Conservation (phyloP, 768 basidiomycete genomes). For the Xerocomellus dryophilus region DNA sequence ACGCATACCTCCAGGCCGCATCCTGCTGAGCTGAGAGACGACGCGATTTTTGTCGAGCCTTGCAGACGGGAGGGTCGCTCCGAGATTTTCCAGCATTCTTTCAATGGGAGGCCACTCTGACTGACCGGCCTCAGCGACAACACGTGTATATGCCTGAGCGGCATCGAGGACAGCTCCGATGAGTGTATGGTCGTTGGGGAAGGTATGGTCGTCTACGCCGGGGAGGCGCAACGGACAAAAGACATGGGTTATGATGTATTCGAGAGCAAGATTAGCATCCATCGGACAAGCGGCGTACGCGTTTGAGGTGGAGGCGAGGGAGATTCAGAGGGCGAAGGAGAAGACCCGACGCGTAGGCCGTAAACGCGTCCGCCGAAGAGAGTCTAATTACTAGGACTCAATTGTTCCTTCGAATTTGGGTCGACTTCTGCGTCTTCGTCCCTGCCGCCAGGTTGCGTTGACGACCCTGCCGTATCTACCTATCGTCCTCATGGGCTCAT, state of each 20-base stretch:
- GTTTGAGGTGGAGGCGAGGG: too few species aligned
- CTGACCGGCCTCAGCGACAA: not conserved
- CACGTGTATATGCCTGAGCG: conserved; percentile 3
- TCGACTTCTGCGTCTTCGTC: too few species aligned
- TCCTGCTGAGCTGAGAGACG: conserved; percentile 10
- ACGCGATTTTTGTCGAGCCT: not conserved
- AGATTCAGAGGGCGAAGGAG: too few species aligned
- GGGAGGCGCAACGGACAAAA: conserved; percentile 42
- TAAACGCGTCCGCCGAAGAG: too few species aligned
- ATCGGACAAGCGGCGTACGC: too few species aligned
- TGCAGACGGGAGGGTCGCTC: conserved; percentile 5
- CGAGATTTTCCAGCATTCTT: conserved; percentile 25
- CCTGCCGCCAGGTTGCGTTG: too few species aligned
- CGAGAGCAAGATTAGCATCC: not conserved
- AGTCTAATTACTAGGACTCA: too few species aligned
- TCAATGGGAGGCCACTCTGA: conserved; percentile 7
- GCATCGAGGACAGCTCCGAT: conserved; percentile 15
- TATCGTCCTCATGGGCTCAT: too few species aligned
- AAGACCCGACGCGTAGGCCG: too few species aligned
- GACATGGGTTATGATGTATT: conserved; percentile 39
- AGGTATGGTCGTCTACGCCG: conserved; percentile 30
- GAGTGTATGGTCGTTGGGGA: conserved; percentile 27
- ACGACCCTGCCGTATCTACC: too few species aligned
- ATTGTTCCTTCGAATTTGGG: too few species aligned
- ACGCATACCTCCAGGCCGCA: conserved; percentile 24